Evolutionary conservation across 176 grass and related monocot genomes (phyloP).

Genomic region (Carex littledalei): DNA sequence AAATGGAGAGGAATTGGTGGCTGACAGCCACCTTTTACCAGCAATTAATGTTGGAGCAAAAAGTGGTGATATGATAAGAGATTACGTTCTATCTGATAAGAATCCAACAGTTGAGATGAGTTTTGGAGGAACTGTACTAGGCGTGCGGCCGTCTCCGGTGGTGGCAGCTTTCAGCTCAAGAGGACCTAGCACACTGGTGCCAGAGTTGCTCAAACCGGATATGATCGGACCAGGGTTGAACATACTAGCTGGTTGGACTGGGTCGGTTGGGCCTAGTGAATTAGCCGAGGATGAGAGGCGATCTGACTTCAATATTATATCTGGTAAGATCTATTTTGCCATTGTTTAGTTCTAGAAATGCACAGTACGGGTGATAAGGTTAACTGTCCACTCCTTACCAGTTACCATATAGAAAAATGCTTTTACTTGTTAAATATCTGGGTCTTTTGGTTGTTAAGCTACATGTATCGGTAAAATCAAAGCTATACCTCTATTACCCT

Average conservation of each 20-base stretch:
- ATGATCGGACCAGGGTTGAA: conserved; percentile 81
- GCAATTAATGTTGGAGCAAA: conserved; percentile 62
- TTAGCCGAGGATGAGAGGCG: conserved; percentile 50
- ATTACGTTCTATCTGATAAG: conserved; percentile 37
- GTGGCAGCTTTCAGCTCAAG: conserved; percentile 92
- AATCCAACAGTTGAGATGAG: conserved; percentile 37
- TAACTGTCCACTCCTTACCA: too few relatives aligned
- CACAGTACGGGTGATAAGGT: not conserved
- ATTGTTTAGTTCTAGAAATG: not conserved
- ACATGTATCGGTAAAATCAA: not conserved
- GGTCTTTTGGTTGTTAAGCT: not conserved
- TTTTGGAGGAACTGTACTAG: conserved; percentile 61
- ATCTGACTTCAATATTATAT: conserved; percentile 20
- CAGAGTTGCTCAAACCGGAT: conserved; percentile 87
- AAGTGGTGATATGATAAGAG: conserved; percentile 53
- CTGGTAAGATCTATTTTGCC: not conserved
- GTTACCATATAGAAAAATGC: not conserved
- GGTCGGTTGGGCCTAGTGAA: conserved; percentile 55
- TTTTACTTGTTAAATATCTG: not conserved
- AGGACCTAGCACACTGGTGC: conserved; percentile 57
- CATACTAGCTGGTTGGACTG: conserved; percentile 80
- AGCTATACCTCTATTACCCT: not conserved
- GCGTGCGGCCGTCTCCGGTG: conserved; percentile 70
- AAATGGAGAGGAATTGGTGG: conserved; percentile 76
- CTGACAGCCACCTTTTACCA: conserved; percentile 75